A percentile compares a stretch with the other conserved stretches of the same genome.
phyloP scores from a whole-genome alignment of 2,329 filamentous ascomycete species.

The Davidsoniella eucalypti region DNA sequence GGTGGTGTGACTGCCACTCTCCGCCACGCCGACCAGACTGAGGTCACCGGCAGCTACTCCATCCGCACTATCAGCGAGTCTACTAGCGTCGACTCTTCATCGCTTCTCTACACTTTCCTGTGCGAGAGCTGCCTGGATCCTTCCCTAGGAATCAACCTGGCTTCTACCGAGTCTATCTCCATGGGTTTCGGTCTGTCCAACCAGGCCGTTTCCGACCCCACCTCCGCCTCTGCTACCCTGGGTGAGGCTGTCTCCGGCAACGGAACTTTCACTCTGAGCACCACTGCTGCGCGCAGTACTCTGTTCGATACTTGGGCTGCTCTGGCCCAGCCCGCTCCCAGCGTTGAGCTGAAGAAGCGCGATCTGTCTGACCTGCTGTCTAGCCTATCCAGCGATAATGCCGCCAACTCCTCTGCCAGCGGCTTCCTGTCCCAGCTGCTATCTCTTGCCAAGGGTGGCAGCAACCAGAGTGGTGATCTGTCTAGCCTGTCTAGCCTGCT shows the following conservation, averaged over 20 bases:
- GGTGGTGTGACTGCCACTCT: constrained; percentile 26
- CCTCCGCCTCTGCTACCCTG: constrained; percentile 13
- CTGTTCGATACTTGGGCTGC: constrained; percentile 15
- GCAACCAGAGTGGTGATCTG: not conserved
- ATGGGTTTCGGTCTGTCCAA: constrained; percentile 24
- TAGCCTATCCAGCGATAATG: not conserved
- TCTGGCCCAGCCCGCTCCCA: constrained; percentile 7
- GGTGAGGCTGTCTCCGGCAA: constrained; percentile 15
- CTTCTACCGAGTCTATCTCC: constrained; percentile 14
- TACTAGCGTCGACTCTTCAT: constrained; percentile 26
- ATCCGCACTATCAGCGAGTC: constrained; percentile 25
- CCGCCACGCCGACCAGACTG: constrained; percentile 27
- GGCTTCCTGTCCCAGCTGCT: not conserved
- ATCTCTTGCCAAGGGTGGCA: not conserved
- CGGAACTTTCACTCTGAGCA: constrained; percentile 15
- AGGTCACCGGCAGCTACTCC: constrained; percentile 25
- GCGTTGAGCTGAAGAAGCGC: constrained; percentile 1
- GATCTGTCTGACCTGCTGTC: not conserved
- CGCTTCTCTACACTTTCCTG: constrained; percentile 30
- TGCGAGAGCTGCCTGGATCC: constrained; percentile 23
- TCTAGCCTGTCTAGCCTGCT: not conserved
- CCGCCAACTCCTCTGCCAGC: not conserved
- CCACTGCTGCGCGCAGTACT: constrained; percentile 14
- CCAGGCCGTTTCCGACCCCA: constrained; percentile 13
- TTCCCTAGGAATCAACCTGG: constrained; percentile 17